Percentiles rank a stretch among this genome's conserved stretches.
phyloP scores from a whole-genome alignment of 805 yeast species.

The Suhomyces sp. region DNA sequence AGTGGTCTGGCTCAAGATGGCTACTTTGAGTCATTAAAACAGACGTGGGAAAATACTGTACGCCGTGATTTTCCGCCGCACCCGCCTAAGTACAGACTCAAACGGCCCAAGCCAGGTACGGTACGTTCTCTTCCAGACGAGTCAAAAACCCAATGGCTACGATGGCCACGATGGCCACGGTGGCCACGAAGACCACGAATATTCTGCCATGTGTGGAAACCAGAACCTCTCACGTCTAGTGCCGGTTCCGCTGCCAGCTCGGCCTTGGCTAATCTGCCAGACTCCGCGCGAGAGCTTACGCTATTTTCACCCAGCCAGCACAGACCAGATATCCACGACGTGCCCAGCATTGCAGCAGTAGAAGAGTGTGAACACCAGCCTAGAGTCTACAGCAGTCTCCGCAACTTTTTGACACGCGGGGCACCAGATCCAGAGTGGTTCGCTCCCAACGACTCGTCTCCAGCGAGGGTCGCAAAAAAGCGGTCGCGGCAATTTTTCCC shows the following conservation, averaged over 20 bases:
- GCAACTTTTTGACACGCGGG: not conserved
- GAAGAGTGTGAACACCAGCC: not conserved
- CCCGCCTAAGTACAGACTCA: not conserved
- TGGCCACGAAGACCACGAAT: too few relatives aligned
- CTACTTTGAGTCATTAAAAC: not conserved
- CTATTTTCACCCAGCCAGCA: conserved; percentile 27
- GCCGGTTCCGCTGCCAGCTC: not conserved
- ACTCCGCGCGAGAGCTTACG: conserved; percentile 12
- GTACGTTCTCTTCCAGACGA: not conserved
- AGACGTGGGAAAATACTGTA: not conserved
- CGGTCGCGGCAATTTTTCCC: not conserved
- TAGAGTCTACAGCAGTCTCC: not conserved
- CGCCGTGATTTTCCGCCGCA: not conserved
- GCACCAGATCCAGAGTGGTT: not conserved
- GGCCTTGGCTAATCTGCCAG: not conserved
- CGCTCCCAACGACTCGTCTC: too few relatives aligned
- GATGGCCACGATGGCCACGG: not conserved
- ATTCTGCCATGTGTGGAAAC: not conserved
- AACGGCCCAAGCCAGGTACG: not conserved
- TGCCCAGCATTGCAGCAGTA: conserved; percentile 18
- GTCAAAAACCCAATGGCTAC: not conserved
- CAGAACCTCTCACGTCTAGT: too few relatives aligned
- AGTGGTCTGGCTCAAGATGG: not conserved
- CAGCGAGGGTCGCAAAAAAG: too few relatives aligned
- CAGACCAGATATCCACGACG: conserved; percentile 18